phyloP scores from a whole-genome alignment of 495 filamentous ascomycete species.

The Poronia punctata region DNA sequence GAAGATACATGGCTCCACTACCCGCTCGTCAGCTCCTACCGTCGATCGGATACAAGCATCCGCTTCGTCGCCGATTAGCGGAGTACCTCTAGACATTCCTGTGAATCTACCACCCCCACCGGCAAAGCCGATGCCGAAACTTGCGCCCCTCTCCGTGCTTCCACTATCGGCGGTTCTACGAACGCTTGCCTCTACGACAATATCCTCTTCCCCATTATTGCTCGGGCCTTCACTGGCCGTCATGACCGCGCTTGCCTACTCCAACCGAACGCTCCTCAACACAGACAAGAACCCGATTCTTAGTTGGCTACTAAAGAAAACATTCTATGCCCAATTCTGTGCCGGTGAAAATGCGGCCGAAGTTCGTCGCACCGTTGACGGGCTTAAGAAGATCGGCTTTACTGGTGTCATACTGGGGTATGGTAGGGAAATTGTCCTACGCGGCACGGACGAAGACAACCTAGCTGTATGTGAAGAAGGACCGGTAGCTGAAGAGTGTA shows the following conservation, averaged over 20 bases:
- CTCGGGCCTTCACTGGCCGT: conserved; percentile 62
- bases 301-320: conserved; percentile 57
- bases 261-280: conserved; percentile 50
- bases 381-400: conserved; percentile 60
- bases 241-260: conserved; percentile 64
- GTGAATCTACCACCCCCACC: conserved; percentile 6
- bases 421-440: conserved; percentile 62
- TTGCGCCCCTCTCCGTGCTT: conserved; percentile 60
- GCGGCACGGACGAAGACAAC: conserved; percentile 39
- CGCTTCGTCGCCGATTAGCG: conserved; percentile 11
- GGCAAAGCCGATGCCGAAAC: conserved; percentile 20
- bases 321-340: conserved; percentile 82
- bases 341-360: conserved; percentile 61
- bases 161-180: conserved; percentile 69
- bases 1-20: conserved; percentile 37
- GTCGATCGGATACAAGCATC: conserved; percentile 2
- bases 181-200: conserved; percentile 66
- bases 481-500: conserved; percentile 32
- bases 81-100: conserved; percentile 12
- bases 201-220: conserved; percentile 71
- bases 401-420: conserved; percentile 73
- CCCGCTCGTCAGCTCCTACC: conserved; percentile 25
- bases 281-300: conserved; percentile 53
- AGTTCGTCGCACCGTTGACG: conserved; percentile 50
- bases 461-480: conserved; percentile 27